Percentiles rank a stretch among this genome's conserved stretches.
These are phyloP conservation scores for Didymella lethalis DNA, from an alignment of 2,329 filamentous ascomycete species.

Conservation along the genomic window DNA sequence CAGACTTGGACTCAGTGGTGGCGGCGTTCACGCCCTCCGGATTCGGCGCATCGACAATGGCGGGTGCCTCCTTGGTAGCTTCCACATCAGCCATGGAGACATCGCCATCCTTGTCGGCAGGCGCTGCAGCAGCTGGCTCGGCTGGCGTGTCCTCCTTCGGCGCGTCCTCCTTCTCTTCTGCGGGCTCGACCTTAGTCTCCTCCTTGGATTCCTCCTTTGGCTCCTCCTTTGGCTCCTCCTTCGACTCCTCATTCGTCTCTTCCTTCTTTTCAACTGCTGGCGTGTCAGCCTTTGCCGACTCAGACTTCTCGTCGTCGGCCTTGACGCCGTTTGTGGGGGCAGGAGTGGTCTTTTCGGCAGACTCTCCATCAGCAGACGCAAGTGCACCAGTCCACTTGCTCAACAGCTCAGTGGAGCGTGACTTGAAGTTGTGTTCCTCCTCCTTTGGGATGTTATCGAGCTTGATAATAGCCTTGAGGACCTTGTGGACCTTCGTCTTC, in stretches of 20 bases:
- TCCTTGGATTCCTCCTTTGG: constrained; percentile 24
- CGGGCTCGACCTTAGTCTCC: constrained; percentile 18
- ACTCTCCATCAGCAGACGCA: constrained; percentile 39
- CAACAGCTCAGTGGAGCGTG: constrained; percentile 79
- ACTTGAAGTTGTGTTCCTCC: constrained; percentile 87
- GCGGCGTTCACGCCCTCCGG: constrained; percentile 14
- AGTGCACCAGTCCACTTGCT: constrained; percentile 88
- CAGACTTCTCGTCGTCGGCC: constrained; percentile 49
- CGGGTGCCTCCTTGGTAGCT: constrained; percentile 16
- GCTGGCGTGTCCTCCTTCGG: constrained; percentile 13
- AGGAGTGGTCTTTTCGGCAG: constrained; percentile 18
- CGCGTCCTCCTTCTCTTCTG: constrained; percentile 33
- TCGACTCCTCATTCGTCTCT: constrained; percentile 35
- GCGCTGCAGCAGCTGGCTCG: constrained; percentile 9
- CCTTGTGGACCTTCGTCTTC: constrained; percentile 97
- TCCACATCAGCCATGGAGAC: constrained; percentile 20
- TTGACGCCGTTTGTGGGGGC: constrained; percentile 45
- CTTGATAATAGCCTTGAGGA: constrained; percentile 93
- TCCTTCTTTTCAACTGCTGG: constrained; percentile 50
- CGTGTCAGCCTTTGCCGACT: constrained; percentile 39
- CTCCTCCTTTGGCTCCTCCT: constrained; percentile 35
- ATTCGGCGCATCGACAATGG: constrained; percentile 10
- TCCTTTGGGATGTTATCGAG: constrained; percentile 79
- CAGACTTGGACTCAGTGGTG: constrained; percentile 15
- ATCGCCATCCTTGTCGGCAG: constrained; percentile 22